Evolutionary conservation across 208 protist genomes (phyloP).

Genomic region (Trypanosoma conorhini): DNA sequence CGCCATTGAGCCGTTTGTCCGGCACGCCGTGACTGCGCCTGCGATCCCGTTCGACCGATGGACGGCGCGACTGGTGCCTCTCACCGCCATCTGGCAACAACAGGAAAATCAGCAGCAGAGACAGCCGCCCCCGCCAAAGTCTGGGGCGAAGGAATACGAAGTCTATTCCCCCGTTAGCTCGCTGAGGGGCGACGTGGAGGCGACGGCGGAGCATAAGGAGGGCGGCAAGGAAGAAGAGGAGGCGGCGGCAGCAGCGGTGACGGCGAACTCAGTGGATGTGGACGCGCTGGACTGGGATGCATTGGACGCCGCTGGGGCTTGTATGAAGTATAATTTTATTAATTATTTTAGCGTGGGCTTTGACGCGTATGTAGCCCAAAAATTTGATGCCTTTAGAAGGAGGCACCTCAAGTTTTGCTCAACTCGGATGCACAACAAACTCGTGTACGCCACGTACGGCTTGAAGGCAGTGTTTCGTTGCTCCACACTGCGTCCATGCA

Average conservation of each 20-base stretch:
- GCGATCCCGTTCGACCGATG: constrained; percentile 80
- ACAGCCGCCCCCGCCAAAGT: not conserved
- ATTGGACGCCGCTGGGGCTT: constrained; percentile 22
- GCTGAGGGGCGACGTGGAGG: not conserved
- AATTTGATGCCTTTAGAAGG: constrained; percentile 59
- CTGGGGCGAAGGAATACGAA: not conserved
- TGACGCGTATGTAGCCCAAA: constrained; percentile 70
- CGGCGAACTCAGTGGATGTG: constrained; percentile 8
- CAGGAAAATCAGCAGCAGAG: constrained; percentile 11
- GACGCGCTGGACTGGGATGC: constrained; percentile 55
- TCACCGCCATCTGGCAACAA: constrained; percentile 42
- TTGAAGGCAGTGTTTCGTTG: constrained; percentile 44
- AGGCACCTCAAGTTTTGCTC: constrained; percentile 57
- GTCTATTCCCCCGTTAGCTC: not conserved
- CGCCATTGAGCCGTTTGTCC: constrained; percentile 38
- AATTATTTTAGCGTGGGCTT: constrained; percentile 87
- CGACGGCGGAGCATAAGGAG: not conserved
- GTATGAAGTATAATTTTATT: constrained; percentile 45
- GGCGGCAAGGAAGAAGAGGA: not conserved
- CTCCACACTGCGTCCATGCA: constrained; percentile 41
- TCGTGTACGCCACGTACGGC: constrained; percentile 69
- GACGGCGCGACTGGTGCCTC: constrained; percentile 53
- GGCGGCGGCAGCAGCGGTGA: constrained; percentile 11
- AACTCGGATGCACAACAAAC: constrained; percentile 66
- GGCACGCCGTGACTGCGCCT: constrained; percentile 40